Conservation (phyloP, 1,284 basidiomycete species). For the Fistulinella cinereoalba region DNA sequence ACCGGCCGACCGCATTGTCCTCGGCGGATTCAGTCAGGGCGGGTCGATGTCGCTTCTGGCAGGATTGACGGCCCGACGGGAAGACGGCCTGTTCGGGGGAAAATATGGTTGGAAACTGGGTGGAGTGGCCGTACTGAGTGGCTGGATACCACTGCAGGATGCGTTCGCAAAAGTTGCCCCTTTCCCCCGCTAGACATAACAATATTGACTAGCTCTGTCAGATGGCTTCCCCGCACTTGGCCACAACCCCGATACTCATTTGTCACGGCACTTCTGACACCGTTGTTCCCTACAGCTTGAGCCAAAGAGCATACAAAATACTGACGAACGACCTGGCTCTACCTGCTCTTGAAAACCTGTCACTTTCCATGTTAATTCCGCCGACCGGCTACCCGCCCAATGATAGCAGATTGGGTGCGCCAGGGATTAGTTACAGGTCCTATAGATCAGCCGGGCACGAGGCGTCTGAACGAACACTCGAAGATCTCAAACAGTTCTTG, state of each 20-base stretch:
- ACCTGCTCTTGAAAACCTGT: slow-evolving; percentile 32
- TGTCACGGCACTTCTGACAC: slow-evolving; percentile 82
- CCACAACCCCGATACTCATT: slow-evolving; percentile 79
- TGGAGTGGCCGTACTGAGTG: slow-evolving; percentile 72
- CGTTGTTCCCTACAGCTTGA: slow-evolving; percentile 57
- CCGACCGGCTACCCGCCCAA: slow-evolving; percentile 22
- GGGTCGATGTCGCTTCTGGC: slow-evolving; percentile 75
- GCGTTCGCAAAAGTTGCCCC: slow-evolving; percentile 27
- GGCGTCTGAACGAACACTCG: slow-evolving; percentile 56
- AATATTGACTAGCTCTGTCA: slow-evolving; percentile 28
- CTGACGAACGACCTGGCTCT: slow-evolving; percentile 52
- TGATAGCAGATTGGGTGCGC: slow-evolving; percentile 26
- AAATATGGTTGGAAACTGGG: slow-evolving; percentile 53
- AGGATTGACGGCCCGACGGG: slow-evolving; percentile 56
- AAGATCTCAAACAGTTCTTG: slow-evolving; percentile 62
- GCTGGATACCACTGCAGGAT: slow-evolving; percentile 65
- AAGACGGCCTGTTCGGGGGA: slow-evolving; percentile 30
- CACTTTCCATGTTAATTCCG: slow-evolving; percentile 23
- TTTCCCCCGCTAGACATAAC: neutral
- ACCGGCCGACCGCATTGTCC: slow-evolving; percentile 61
- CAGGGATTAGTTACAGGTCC: slow-evolving; percentile 57
- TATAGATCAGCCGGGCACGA: slow-evolving; percentile 66
- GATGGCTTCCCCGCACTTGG: slow-evolving; percentile 57
- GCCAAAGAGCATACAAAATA: slow-evolving; percentile 51
- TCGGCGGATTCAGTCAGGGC: slow-evolving; percentile 91